Conservation (phyloP, 306 rosid species). For the Alnus rubra region DNA sequence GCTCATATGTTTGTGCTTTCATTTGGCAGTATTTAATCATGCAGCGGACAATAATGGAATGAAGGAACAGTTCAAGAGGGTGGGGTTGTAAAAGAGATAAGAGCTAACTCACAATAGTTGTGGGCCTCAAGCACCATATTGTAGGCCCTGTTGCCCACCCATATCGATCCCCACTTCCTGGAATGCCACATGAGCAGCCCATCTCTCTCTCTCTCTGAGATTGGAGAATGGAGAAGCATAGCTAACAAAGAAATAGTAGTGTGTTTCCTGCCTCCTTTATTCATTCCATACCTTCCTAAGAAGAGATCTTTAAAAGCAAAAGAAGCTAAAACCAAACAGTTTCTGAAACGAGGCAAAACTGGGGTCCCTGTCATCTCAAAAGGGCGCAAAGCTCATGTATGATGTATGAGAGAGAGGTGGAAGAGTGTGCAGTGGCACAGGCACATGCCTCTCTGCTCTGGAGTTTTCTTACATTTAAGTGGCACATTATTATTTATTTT, state of each 20-base stretch:
- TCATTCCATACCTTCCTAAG: constrained; percentile 16
- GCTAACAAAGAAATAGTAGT: constrained; percentile 9
- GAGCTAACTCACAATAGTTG: background rate
- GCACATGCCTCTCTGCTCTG: constrained; percentile 41
- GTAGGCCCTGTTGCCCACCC: constrained; percentile 4
- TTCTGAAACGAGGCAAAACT: constrained; percentile 10
- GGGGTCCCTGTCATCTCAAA: constrained; percentile 46
- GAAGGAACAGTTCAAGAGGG: background rate
- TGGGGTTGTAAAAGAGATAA: background rate
- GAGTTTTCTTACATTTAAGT: constrained; percentile 17
- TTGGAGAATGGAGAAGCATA: no score
- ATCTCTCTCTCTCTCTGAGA: background rate
- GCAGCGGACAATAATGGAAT: background rate
- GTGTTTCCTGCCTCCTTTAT: constrained; percentile 17
- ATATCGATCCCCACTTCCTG: no score
- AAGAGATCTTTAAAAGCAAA: constrained; percentile 4
- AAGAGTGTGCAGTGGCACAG: constrained; percentile 45
- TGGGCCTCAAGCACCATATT: background rate
- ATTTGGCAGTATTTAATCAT: background rate
- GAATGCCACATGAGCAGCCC: background rate
- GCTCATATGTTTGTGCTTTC: background rate
- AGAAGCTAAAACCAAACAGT: constrained; percentile 10
- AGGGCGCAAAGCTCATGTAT: constrained; percentile 42
- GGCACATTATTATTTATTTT: background rate
- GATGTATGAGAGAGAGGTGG: constrained; percentile 33